Evolutionary conservation across 768 basidiomycete species (phyloP).

Genomic region (Boletus rufocinnamomeus): DNA sequence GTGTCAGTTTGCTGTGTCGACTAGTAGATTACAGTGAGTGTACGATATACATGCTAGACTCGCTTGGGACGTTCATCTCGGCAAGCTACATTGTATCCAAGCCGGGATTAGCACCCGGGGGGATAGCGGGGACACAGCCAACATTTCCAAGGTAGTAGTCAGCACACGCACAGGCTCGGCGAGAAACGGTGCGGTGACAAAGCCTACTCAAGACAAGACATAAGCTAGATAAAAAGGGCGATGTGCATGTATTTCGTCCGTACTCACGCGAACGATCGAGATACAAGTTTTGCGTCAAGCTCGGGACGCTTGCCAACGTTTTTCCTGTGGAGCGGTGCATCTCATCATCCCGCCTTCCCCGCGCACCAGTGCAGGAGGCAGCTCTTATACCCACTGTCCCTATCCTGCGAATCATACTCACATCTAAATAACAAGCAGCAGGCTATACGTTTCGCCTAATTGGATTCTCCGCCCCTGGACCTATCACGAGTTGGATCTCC

Average conservation of each 20-base stretch:
- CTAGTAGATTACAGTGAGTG: background rate
- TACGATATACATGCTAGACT: background rate
- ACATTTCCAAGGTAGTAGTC: background rate
- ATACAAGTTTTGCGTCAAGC: background rate
- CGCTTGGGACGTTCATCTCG: background rate
- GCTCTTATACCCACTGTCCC: background rate
- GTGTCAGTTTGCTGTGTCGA: background rate
- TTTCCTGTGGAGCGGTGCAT: slow-evolving; percentile 7
- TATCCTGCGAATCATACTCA: slow-evolving; percentile 6
- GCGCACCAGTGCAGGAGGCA: slow-evolving; percentile 17
- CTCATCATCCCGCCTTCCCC: slow-evolving; percentile 11
- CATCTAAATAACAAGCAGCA: background rate
- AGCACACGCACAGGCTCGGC: slow-evolving; percentile 2
- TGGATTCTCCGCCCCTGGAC: slow-evolving; percentile 1
- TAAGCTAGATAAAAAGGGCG: slow-evolving; percentile 5
- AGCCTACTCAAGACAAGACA: slow-evolving; percentile 1
- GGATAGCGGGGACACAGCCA: background rate
- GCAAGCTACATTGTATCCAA: background rate
- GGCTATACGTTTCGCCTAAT: slow-evolving; percentile 1
- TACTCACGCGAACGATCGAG: background rate
- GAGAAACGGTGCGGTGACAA: slow-evolving; percentile 4
- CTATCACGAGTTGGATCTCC: slow-evolving; percentile 5
- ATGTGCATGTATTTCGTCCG: background rate
- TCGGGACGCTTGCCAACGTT: background rate
- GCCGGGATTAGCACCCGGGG: background rate